Percentiles rank a stretch among this genome's conserved stretches.
phyloP scores from a whole-genome alignment of 2,329 filamentous ascomycete genomes.

The Ophiostoma perfectum region DNA sequence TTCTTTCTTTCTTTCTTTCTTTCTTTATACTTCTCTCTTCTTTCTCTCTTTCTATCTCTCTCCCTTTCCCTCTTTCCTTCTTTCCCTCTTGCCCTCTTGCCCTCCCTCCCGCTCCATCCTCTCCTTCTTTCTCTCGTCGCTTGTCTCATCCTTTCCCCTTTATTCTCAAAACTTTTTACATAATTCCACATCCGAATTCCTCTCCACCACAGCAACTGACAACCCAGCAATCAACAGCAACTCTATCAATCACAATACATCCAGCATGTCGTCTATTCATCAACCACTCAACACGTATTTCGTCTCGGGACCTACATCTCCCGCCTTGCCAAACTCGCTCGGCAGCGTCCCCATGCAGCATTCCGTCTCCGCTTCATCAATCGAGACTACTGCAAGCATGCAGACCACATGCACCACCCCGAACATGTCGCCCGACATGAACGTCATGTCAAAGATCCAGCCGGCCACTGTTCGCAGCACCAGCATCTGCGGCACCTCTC shows the following conservation, averaged over 20 bases:
- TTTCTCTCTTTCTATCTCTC: background rate
- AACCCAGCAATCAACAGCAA: background rate
- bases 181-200: background rate
- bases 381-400: conserved; percentile 2
- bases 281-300: background rate
- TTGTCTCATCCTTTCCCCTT: too few species aligned
- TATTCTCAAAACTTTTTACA: background rate
- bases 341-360: conserved; percentile 24
- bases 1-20: too few species aligned
- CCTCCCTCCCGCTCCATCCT: too few species aligned
- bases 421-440: conserved; percentile 13
- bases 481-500: background rate
- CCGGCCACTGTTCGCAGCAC: background rate
- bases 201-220: background rate
- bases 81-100: background rate
- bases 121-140: background rate
- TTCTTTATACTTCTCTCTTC: background rate
- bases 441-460: background rate
- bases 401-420: conserved; percentile 11
- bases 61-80: too few species aligned
- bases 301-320: background rate
- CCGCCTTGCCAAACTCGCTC: background rate
- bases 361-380: conserved; percentile 21
- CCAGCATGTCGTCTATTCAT: background rate
- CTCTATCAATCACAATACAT: background rate